Base-by-base conservation (phyloP, 805 yeast species). In the Teunomyces barrocoloradensis region DNA sequence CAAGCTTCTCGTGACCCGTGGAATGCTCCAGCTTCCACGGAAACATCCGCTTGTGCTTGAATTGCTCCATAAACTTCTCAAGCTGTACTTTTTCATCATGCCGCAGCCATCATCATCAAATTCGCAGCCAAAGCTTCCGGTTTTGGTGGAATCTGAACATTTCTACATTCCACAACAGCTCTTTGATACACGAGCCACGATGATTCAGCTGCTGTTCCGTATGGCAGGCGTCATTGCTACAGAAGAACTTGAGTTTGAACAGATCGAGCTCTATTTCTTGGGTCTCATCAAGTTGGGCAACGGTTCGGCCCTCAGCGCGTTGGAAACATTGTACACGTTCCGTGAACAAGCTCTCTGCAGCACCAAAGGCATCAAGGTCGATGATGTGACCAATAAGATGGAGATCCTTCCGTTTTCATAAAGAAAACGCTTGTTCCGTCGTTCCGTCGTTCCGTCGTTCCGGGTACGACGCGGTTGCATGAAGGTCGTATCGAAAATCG, bases 211-310 rank as follows among this genome's bases (percentile, higher is more conserved):
- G 20, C 58, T 61, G 6, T 55, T 54, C 38, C 47, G 63, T 7
- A 44, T 58, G 3, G 46, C 55, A 32, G 30, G 53, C 4, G 54
- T 48, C 12, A 47, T 60, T n/a, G 50, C 58, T 4, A 58, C 53
- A 9, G 50, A 54, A 28, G 58, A 53, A n/a, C 53, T 46, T 12
- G 62, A 56, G 13, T 55, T 57, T 21, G 67, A 63, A 38, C 51
- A 47, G 46, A 49, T 62, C 30, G 61, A 56, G 45, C 47, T 62
- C n/a, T 61, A 52, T 44, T 61, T 60, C 43, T 39, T 41, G 27
- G 67, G 64, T 6, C 44, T 63, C 33, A 51, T 57, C n/a, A 55
- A 48, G 29, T 42, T 63, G 28, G 63, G 67, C 6, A 55, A 60
- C 30, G 67, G 67, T 5, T 57, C 57, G 23, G 37, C 57, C 4